These are phyloP conservation scores for Candida nemodendra DNA, from an alignment of 805 yeast species.

Conservation along the genomic window DNA sequence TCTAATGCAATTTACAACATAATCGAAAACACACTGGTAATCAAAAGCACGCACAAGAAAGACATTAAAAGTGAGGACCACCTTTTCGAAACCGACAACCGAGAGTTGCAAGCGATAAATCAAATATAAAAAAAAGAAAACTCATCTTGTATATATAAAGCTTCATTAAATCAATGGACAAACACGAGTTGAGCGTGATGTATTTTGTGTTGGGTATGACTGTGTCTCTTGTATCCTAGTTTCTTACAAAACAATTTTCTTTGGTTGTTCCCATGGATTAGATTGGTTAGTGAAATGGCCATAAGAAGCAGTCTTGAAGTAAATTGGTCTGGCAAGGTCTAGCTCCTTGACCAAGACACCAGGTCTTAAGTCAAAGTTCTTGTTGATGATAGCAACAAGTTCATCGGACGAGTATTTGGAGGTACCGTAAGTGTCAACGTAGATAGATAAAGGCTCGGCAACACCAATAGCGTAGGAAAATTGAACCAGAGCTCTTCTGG, in stretches of 20 bases:
- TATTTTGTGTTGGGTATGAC: neutral
- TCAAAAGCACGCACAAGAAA: conserved; percentile 3
- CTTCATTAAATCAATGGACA: conserved; percentile 8
- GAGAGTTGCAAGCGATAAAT: conserved; percentile 10
- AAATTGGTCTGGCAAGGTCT: conserved; percentile 98
- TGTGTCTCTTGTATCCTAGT: neutral
- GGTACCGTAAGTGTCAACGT: conserved; percentile 98
- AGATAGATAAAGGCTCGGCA: conserved; percentile 97
- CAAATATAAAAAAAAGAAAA: conserved; percentile 2
- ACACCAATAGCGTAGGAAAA: conserved; percentile 99
- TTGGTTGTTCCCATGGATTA: conserved; percentile 98
- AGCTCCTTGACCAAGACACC: conserved; percentile 97
- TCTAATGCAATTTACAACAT: conserved; percentile 19
- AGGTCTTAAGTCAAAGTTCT: conserved; percentile 98
- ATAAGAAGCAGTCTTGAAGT: conserved; percentile 97
- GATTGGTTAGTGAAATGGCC: conserved; percentile 99
- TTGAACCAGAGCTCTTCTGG: conserved; percentile 97
- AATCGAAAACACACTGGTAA: conserved; percentile 4
- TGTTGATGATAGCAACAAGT: conserved; percentile 85
- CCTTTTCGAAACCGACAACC: neutral
- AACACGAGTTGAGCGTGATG: conserved; percentile 33
- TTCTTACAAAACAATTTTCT: conserved; percentile 60
- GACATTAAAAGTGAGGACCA: neutral
- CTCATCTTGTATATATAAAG: conserved; percentile 7
- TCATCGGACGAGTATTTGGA: conserved; percentile 85